These are phyloP conservation scores for Eucalyptus urophylla DNA, from an alignment of 345 rosid genomes.

Conservation along the genomic window DNA sequence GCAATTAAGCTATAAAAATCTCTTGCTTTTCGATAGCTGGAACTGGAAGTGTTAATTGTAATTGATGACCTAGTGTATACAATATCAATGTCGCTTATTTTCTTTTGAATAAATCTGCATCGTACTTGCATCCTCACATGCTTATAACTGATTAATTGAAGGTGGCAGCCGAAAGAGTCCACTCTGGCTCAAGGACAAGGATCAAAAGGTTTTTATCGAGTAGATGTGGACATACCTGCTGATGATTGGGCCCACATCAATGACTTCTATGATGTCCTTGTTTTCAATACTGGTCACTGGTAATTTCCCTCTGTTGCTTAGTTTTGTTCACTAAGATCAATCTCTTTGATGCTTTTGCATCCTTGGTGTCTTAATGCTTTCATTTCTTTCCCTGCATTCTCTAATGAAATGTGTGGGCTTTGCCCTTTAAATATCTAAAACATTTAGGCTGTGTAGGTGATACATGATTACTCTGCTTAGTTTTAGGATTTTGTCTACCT, in stretches of 20 bases:
- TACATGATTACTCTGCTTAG: neutral
- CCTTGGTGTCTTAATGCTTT: neutral
- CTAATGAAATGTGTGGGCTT: neutral
- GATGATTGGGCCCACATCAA: conserved; percentile 63
- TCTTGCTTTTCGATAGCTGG: neutral
- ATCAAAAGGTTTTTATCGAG: conserved; percentile 44
- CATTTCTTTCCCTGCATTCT: neutral
- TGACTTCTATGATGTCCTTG: conserved; percentile 68
- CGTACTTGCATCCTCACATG: conserved; percentile 12
- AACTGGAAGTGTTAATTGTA: neutral
- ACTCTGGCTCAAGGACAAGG: conserved; percentile 14
- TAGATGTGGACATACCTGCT: conserved; percentile 90
- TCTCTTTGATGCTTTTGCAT: neutral
- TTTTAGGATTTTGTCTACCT: neutral
- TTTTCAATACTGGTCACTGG: conserved; percentile 96
- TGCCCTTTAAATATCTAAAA: neutral
- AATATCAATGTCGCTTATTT: neutral
- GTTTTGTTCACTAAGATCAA: neutral
- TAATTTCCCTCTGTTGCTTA: conserved; percentile 4
- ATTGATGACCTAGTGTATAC: neutral
- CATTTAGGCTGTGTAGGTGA: neutral
- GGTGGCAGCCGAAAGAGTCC: conserved; percentile 68
- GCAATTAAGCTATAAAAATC: neutral
- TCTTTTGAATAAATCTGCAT: neutral
- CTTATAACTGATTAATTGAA: conserved; percentile 44